Conservation (phyloP, 129 eudicot genomes). For the Chrysanthemum lavandulifolium region DNA sequence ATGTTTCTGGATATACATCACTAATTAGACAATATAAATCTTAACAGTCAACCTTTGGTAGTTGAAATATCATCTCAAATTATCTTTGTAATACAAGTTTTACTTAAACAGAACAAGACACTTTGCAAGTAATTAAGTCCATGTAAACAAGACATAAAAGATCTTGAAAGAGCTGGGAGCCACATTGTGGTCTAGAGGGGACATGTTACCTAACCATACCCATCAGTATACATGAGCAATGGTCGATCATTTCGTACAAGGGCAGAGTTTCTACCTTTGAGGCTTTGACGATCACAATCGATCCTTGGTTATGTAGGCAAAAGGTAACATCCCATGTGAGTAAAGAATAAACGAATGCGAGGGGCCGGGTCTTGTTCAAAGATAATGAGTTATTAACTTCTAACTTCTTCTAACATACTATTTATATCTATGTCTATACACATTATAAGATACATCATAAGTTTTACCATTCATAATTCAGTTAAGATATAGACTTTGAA, state of each 20-base stretch:
- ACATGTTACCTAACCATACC: conserved; percentile 16
- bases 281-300: conserved; percentile 16
- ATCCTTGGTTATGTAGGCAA: conserved; percentile 10
- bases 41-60: no score
- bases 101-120: conserved; percentile 11
- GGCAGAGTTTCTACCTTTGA: no score
- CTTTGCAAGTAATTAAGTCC: conserved; percentile 14
- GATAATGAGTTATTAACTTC: not conserved
- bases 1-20: no score
- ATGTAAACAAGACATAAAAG: not conserved
- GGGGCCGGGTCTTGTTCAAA: not conserved
- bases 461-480: no score
- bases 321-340: conserved; percentile 30
- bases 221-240: not conserved
- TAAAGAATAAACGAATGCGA: not conserved
- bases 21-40: no score
- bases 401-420: no score
- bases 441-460: no score
- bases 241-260: no score
- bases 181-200: conserved; percentile 7
- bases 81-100: no score
- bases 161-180: conserved; percentile 10
- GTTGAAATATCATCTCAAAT: no score
- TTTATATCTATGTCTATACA: no score
- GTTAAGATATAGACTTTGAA: no score